These are phyloP conservation scores for Solanum sejunctum DNA, from an alignment of 257 asterid species.

Conservation along the genomic window DNA sequence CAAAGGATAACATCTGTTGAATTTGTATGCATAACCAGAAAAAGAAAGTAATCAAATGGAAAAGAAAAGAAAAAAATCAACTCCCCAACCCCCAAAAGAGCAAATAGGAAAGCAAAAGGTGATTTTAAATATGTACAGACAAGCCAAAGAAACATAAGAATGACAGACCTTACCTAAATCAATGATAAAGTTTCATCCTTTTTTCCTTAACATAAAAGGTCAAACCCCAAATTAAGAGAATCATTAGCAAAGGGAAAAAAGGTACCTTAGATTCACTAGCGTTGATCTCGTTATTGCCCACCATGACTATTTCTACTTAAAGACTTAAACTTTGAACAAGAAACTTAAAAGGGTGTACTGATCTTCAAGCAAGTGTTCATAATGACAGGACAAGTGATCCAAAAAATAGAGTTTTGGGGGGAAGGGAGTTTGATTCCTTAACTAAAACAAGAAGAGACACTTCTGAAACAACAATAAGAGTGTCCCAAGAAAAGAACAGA, in stretches of 20 bases:
- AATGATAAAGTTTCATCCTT: constrained; percentile 18
- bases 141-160: not conserved
- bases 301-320: constrained; percentile 11
- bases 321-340: not conserved
- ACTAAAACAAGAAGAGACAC: constrained; percentile 18
- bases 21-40: not conserved
- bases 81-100: constrained; percentile 6
- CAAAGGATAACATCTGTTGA: not conserved
- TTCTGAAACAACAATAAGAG: constrained; percentile 13
- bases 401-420: not conserved
- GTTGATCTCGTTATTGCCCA: constrained; percentile 34
- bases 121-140: not conserved
- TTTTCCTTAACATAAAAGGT: constrained; percentile 5
- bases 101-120: constrained; percentile 13
- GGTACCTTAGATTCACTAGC: constrained; percentile 42
- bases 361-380: constrained; percentile 17
- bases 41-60: constrained; percentile 10
- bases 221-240: constrained; percentile 1
- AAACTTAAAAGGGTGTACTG: constrained; percentile 5
- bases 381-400: not conserved
- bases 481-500: not conserved
- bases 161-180: not conserved
- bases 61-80: constrained; percentile 9
- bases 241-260: not conserved
- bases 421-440: not conserved